Base-by-base conservation (phyloP, 2,329 filamentous ascomycete species). In the Aspergillus sp. region DNA sequence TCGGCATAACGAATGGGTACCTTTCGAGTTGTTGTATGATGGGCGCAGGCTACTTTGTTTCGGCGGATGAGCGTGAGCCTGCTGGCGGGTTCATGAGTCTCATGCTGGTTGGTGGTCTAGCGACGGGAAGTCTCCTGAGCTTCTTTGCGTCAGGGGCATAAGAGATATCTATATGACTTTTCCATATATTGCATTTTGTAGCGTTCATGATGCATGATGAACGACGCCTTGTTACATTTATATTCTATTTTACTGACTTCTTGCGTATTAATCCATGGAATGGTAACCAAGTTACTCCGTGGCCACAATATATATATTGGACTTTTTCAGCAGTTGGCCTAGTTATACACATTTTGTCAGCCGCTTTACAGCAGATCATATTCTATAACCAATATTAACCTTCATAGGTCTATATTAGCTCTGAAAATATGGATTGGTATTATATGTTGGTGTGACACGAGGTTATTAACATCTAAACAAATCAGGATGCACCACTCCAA, bases 51-150 rank as follows among this genome's bases (percentile, higher is more conserved):
- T 86, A 90, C 64, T 93, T 87, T 84, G 93, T 98, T 1, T 87
- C 88, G 4, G 85, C 88, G 2, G 86, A 88, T 9, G 93, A 99
- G 78, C 82, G 89, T 34, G 92, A 96, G 77, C 93, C 91, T 5
- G 88, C 92, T 0, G 95, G 93, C 47, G 91, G 89, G 1, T 98
- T 98, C 72, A 98, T 99, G 95, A 89, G 90, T 3, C 74, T 97
- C 62, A 91, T 89, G 72, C 83, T 98, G n/a, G 90, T 97, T 17
- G 85, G 84, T 5, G 95, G 95, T 0, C 76, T 98, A 74, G 85
- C 91, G 2, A 81, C 82, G 22, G 95, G 95, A n/a, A 98, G 93
- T 76, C 74, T 98, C 66, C 74, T 96, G 71, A 98, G 93, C 72
- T 99, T 98, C 74, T 81, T 86, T 9, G 85, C 85, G 61, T 83